Base-by-base conservation (phyloP, 1,284 basidiomycete genomes). In the Papiliotrema laurentii region DNA sequence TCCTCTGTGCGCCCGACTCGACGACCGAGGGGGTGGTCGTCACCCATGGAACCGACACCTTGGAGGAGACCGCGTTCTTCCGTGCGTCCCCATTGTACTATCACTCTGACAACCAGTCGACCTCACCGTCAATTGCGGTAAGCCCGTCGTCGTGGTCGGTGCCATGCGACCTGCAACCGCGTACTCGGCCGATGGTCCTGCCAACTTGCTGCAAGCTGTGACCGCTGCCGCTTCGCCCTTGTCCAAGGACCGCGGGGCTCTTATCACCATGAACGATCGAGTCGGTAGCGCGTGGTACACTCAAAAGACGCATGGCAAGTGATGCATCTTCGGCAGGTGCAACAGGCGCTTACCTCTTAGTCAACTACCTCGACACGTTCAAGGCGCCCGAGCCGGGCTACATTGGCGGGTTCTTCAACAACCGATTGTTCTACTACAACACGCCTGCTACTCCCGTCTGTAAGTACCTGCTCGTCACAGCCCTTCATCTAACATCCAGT, bases 111-210 rank as follows among this genome's bases (percentile, higher is more conserved):
- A 22, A 13, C 6, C 6, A 39, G 22, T 44, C 28, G 42, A 44
- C 27, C 22, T 54, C 38, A 51, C 55, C 21, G 27, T 53, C 43
- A 51, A 54, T 39, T 53, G 53, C 51, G 52, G 55, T 40, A 62
- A 66, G 53, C 66, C 71, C 0, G 61, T 72, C 30, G 64, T 73
- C 11, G 50, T 68, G 1, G 68, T 69, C 19, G 72, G 68, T 3
- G 61, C 69, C 1, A 72, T 72, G 70, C 52, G 70, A n/a, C 70
- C 68, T 3, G 47, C 60, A 1, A 64, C 68, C 1, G 61, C 64
- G 33, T 57, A 65, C 33, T 64, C 61, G 7, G 55, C 56, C 26
- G 61, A 67, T 45, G 67, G 68, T 7, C 66, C 65, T 5, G 60
- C 58, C 19, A 72, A 69, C 52, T 48, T 72, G n/a, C 52, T 65